phyloP scores from a whole-genome alignment of 768 basidiomycete genomes.

The button mushroom (Agaricus bisporus) region DNA sequence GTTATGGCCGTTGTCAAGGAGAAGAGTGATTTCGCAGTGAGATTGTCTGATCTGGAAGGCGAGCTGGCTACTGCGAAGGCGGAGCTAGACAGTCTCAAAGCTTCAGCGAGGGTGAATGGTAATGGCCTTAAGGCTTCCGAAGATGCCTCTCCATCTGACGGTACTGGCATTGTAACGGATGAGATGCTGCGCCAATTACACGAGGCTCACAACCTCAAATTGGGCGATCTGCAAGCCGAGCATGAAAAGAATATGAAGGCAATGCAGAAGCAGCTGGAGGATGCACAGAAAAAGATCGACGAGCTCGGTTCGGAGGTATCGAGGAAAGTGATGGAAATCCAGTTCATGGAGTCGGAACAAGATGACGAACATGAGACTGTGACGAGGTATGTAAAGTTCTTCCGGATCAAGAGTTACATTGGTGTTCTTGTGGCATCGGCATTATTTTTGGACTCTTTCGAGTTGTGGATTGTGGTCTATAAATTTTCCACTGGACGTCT shows the following conservation, averaged over 20 bases:
- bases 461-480: slow-evolving; percentile 13
- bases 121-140: slow-evolving; percentile 24
- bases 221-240: slow-evolving; percentile 66
- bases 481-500: neutral
- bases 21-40: slow-evolving; percentile 56
- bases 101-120: slow-evolving; percentile 53
- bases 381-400: slow-evolving; percentile 25
- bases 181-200: slow-evolving; percentile 76
- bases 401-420: slow-evolving; percentile 52
- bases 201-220: slow-evolving; percentile 79
- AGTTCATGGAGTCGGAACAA: slow-evolving; percentile 72
- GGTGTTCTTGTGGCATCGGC: slow-evolving; percentile 46
- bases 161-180: slow-evolving; percentile 42
- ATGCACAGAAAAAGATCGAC: slow-evolving; percentile 37
- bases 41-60: slow-evolving; percentile 71
- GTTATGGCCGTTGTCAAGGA: slow-evolving; percentile 46
- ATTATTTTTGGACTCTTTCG: slow-evolving; percentile 45
- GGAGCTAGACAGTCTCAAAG: slow-evolving; percentile 42
- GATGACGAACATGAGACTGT: slow-evolving; percentile 44
- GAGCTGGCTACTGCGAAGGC: slow-evolving; percentile 66
- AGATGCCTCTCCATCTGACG: slow-evolving; percentile 29
- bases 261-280: slow-evolving; percentile 53
- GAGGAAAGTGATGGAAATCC: slow-evolving; percentile 76
- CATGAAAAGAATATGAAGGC: slow-evolving; percentile 53
- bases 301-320: slow-evolving; percentile 56